These are phyloP conservation scores for Boletellus sp. DNA, from an alignment of 768 basidiomycete species.

Conservation along the genomic window DNA sequence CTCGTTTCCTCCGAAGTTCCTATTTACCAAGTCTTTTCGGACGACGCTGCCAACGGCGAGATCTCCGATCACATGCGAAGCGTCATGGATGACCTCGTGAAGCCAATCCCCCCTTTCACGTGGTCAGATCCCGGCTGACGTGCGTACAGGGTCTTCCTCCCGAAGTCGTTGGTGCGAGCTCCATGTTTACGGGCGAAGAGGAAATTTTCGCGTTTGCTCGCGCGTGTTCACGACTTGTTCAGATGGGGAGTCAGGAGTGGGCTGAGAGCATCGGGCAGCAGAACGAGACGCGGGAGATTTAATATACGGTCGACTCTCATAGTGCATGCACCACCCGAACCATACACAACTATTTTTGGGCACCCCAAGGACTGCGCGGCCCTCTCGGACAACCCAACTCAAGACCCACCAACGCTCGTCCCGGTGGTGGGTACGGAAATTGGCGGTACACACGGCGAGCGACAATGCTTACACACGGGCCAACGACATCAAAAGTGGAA, in stretches of 20 bases:
- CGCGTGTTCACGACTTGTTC: slow-evolving; percentile 80
- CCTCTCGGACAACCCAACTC: too few relatives aligned
- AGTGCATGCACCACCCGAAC: too few relatives aligned
- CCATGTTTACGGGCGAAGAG: slow-evolving; percentile 95
- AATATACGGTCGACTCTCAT: too few relatives aligned
- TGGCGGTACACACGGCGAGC: neutral
- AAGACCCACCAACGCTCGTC: too few relatives aligned
- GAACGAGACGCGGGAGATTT: neutral
- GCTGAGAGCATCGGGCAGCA: slow-evolving; percentile 41
- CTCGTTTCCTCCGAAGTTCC: slow-evolving; percentile 93
- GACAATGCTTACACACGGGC: neutral
- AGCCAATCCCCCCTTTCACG: slow-evolving; percentile 12
- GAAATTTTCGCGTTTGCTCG: slow-evolving; percentile 97
- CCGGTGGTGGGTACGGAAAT: too few relatives aligned
- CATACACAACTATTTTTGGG: too few relatives aligned
- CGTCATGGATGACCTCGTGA: slow-evolving; percentile 94
- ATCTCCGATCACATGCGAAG: slow-evolving; percentile 85
- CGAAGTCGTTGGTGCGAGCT: slow-evolving; percentile 73
- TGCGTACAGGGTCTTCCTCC: slow-evolving; percentile 65
- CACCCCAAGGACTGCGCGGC: too few relatives aligned
- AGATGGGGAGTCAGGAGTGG: slow-evolving; percentile 93
- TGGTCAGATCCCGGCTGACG: neutral
- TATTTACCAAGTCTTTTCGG: slow-evolving; percentile 85
- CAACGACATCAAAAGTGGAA: neutral
- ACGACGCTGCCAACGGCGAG: slow-evolving; percentile 45